These are phyloP conservation scores for Pyrenophora seminiperda DNA, from an alignment of 2,329 filamentous ascomycete species.

Conservation along the genomic window DNA sequence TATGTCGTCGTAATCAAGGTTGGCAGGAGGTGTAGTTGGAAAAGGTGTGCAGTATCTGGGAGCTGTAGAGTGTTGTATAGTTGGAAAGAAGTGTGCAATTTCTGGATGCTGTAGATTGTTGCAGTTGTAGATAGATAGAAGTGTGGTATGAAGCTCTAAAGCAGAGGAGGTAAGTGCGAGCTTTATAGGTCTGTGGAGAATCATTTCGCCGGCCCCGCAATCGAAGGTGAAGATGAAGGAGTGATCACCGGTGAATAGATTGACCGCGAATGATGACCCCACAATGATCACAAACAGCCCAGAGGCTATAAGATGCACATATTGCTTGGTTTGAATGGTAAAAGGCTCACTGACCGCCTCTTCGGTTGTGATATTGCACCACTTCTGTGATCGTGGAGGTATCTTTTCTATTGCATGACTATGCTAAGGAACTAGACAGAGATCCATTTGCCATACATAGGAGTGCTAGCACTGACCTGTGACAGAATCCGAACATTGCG, in stretches of 20 bases:
- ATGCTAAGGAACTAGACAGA: too few species aligned
- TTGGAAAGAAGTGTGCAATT: background rate
- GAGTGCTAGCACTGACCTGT: too few species aligned
- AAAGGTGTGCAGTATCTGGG: background rate
- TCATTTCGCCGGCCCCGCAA: background rate
- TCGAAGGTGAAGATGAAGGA: background rate
- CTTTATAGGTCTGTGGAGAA: background rate
- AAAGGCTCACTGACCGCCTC: background rate
- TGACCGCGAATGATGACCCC: background rate
- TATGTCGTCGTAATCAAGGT: too few species aligned
- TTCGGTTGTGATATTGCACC: background rate
- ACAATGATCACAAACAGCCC: background rate
- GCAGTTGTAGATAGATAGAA: background rate
- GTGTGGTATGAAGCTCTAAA: background rate
- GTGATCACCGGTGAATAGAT: background rate
- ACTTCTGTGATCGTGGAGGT: background rate
- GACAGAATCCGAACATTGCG: too few species aligned
- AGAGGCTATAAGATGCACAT: background rate
- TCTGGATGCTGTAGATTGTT: background rate
- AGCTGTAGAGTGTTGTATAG: constrained; percentile 1
- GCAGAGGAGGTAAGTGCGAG: constrained; percentile 7
- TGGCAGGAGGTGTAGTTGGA: background rate
- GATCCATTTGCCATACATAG: too few species aligned
- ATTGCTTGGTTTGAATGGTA: background rate
- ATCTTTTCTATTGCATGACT: too few species aligned